Percentiles rank a stretch among this genome's conserved stretches.
Conservation (phyloP, 257 asterid species). For the Capsicum baccatum region DNA sequence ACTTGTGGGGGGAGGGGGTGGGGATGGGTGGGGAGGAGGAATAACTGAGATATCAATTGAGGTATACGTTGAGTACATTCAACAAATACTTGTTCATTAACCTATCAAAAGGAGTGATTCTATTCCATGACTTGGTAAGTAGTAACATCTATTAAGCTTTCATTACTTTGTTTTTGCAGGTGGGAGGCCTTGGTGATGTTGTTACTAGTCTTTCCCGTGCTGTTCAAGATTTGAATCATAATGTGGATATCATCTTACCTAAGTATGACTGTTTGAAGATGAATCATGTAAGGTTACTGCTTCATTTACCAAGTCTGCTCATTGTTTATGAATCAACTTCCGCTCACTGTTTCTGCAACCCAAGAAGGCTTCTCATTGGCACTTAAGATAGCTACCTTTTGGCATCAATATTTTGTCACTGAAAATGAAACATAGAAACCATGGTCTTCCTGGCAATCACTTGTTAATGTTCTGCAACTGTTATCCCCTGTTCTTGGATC, state of each 20-base stretch:
- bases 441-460: neutral
- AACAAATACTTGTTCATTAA: slow-evolving; percentile 8
- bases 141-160: neutral
- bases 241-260: slow-evolving; percentile 85
- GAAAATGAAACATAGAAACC: neutral
- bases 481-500: slow-evolving; percentile 5
- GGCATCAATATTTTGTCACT: neutral
- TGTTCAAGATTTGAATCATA: slow-evolving; percentile 92
- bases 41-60: neutral
- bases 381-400: slow-evolving; percentile 20
- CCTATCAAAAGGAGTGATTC: neutral
- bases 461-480: neutral
- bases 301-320: slow-evolving; percentile 34
- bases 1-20: neutral
- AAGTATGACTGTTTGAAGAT: slow-evolving; percentile 86
- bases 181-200: slow-evolving; percentile 99
- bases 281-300: slow-evolving; percentile 61
- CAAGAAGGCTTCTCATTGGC: slow-evolving; percentile 16
- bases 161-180: slow-evolving; percentile 59
- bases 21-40: neutral
- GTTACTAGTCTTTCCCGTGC: slow-evolving; percentile 99
- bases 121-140: neutral
- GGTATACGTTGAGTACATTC: neutral
- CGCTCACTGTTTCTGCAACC: slow-evolving; percentile 22
- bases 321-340: slow-evolving; percentile 26